Evolutionary conservation across 2,329 filamentous ascomycete genomes (phyloP), one percentile per base, ranked within the genome.

Genomic region (Pezicula carpinea): DNA sequence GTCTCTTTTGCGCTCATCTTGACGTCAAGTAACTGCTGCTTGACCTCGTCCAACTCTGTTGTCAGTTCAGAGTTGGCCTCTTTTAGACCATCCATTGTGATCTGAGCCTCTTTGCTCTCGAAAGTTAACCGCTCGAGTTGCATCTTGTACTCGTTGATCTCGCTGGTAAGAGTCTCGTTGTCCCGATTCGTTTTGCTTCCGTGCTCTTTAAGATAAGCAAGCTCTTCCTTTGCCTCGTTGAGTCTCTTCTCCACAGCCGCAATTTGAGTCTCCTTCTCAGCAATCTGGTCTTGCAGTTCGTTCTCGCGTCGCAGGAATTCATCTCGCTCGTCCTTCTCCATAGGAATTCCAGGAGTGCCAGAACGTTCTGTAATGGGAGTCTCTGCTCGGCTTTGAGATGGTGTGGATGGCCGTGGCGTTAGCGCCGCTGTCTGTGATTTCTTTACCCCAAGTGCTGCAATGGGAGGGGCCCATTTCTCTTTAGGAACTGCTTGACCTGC

Each of bases 1-100:
- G 87, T 92, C 70, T 97, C 93, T 72, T 93, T 95, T 48, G 92
- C 90, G 57, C 83, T 93, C 87, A 97, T 96, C 73, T 92, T 92
- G 39, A 93, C 90, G 66, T 97, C 91, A 15, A 97, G 77, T 44
- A 99, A 81, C 64, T 96, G 91, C 66, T 96, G 91, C 72, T 97
- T 97, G 50, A 97, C 80, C 47, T 96, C 92, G 63, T 97, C 92
- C 26, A 99, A 73, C 67, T 99, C 93, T 1, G 82, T 71, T 1
- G 93, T 97, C 42, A 99, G 81, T 68, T 99, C 93, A 1, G 85
- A 73, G 66, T 99, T 99, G 50, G 92, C 92, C 66, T 97, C 93
- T 70, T 96, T 96, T 43, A 99, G 74, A 33, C 89, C 87, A 63
- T 99, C 93, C 89, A 99, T 96, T 23, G 92, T 96, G 65, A 99